These are phyloP conservation scores for Geotrichum phurueaensis DNA, from an alignment of 1,139 yeast species.

Conservation along the genomic window DNA sequence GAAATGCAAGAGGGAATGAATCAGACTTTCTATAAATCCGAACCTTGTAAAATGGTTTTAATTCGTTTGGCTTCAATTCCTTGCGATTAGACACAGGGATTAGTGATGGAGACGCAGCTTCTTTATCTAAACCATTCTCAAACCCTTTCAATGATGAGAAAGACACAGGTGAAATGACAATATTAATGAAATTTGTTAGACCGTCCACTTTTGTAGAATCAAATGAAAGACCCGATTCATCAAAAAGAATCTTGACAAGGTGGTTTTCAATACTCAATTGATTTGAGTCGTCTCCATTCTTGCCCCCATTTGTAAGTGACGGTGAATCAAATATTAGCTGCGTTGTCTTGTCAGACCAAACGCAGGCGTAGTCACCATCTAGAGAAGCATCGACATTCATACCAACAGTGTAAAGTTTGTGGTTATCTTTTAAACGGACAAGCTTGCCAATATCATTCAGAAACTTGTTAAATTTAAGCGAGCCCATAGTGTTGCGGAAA, in stretches of 20 bases:
- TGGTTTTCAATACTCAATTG: conserved; percentile 66
- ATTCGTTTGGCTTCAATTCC: conserved; percentile 1
- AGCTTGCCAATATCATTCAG: conserved; percentile 53
- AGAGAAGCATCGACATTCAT: conserved; percentile 59
- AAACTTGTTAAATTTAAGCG: conserved; percentile 54
- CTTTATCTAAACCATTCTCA: not conserved
- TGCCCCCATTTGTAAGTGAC: conserved; percentile 59
- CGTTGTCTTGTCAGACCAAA: conserved; percentile 64
- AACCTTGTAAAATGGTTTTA: conserved; percentile 46
- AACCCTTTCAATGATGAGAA: conserved; percentile 19
- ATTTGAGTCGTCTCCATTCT: conserved; percentile 37
- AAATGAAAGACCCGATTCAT: conserved; percentile 63
- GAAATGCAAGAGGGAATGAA: conserved; percentile 60
- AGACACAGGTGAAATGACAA: conserved; percentile 69
- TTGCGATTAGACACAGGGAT: conserved; percentile 1
- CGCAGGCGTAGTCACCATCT: conserved; percentile 72
- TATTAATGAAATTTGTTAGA: conserved; percentile 78
- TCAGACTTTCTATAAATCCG: conserved; percentile 60
- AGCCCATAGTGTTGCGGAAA: conserved; percentile 51
- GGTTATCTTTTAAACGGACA: conserved; percentile 50
- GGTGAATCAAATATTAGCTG: conserved; percentile 75
- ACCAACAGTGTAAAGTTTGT: conserved; percentile 67
- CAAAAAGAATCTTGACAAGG: conserved; percentile 71
- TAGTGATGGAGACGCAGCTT: conserved; percentile 4
- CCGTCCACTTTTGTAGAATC: conserved; percentile 64